Percentiles rank a stretch among this genome's conserved stretches.
Conservation (phyloP, 208 protist species). For the Trypanosomatidae sp. region DNA sequence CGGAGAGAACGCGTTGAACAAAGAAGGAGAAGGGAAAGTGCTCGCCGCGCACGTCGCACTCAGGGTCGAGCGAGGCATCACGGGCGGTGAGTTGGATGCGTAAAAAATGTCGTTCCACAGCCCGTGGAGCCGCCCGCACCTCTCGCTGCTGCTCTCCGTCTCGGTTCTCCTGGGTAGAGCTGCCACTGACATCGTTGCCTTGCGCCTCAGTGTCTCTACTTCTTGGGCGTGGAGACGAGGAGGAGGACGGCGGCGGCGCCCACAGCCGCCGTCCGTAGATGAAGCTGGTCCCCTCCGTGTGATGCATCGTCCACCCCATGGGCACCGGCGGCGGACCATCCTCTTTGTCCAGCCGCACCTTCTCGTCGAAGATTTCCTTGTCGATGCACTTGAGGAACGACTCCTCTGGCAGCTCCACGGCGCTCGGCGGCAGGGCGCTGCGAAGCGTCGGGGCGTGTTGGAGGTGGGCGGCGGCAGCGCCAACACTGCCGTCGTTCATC, state of each 20-base stretch:
- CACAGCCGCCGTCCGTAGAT: conserved; percentile 77
- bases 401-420: conserved; percentile 53
- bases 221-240: background rate
- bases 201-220: background rate
- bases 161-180: background rate
- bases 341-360: conserved; percentile 78
- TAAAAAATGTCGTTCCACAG: conserved; percentile 66
- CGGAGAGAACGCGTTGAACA: conserved; percentile 42
- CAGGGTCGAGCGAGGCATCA: conserved; percentile 81
- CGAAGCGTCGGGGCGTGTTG: conserved; percentile 39
- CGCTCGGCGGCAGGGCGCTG: conserved; percentile 46
- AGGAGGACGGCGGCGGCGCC: conserved; percentile 34
- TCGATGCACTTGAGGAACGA: conserved; percentile 82
- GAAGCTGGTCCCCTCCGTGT: conserved; percentile 63
- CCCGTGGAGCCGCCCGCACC: background rate
- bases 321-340: conserved; percentile 61
- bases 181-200: background rate
- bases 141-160: background rate
- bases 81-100: conserved; percentile 77
- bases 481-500: background rate
- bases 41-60: conserved; percentile 83
- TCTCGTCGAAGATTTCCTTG: conserved; percentile 88
- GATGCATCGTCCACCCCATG: conserved; percentile 72
- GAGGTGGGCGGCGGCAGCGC: background rate
- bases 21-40: conserved; percentile 90